Evolutionary conservation across 495 filamentous ascomycete species (phyloP), one percentile per base, ranked within the genome.

Genomic region (Aspergillus biplanus): DNA sequence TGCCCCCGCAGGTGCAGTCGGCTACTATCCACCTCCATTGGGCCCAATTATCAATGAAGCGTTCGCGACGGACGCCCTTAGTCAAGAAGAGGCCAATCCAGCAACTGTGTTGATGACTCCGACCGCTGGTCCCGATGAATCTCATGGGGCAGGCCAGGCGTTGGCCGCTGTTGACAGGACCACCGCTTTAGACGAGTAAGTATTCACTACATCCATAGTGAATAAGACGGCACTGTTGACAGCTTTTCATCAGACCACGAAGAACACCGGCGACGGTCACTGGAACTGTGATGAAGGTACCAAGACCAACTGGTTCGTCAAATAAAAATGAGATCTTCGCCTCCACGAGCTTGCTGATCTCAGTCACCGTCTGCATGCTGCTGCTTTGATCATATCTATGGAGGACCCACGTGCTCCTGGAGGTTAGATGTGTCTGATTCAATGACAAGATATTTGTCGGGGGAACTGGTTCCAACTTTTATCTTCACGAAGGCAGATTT

Each of bases 1-100:
- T 12, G 68, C 63, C 6, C 68, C 68, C 35, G 18, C 56, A 50
- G 68, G 65, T 2, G 68, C 68, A 52, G 58, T 70, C 5, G 68
- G 65, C 56, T 56, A 61, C 46, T 68, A 64, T 61, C 61, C 66
- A 31, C 58, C 64, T 53, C 65, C 63, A 52, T 60, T 63, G 11
- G 63, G 60, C 3, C 65, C 60, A 11, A 57, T 64, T 21, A 21
- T 50, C 7, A 35, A 64, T 21, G 56, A 35, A 18, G 16, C 46
- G 16, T 33, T 39, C 27, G 2, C 27, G n/a, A 52, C 37, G 9
- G 7, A 21, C 8, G 9, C 56, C 49, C 12, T 16, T 31, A 31
- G 27, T 39, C 16, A 33, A 37, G 15, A 27, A 27, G 11, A 52
- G 8, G 33, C 31, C 4, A 56, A 50, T 16, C 31, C 47, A 35